Evolutionary conservation across 768 basidiomycete species (phyloP).

Genomic region (Lactifluus rugatus): DNA sequence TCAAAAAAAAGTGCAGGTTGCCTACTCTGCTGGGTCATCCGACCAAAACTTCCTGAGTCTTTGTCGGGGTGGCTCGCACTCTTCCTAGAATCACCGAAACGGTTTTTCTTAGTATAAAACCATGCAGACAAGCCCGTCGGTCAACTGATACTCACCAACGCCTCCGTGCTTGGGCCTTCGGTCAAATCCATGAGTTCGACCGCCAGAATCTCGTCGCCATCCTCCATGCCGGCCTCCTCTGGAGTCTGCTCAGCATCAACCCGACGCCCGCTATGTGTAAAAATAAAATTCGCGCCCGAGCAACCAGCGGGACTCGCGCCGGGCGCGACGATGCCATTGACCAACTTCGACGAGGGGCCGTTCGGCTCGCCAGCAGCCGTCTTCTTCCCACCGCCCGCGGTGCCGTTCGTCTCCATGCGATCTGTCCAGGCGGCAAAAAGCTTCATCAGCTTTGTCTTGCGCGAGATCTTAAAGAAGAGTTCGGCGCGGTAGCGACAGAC

Average conservation of each 20-base stretch:
- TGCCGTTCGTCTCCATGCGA: slow-evolving; percentile 52
- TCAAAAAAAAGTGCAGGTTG: slow-evolving; percentile 1
- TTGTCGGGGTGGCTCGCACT: slow-evolving; percentile 39
- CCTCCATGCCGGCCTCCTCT: slow-evolving; percentile 81
- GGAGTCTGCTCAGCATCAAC: slow-evolving; percentile 78
- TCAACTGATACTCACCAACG: slow-evolving; percentile 36
- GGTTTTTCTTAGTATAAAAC: background rate
- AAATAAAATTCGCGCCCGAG: slow-evolving; percentile 67
- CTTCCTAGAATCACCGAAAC: slow-evolving; percentile 38
- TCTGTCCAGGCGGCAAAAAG: slow-evolving; percentile 85
- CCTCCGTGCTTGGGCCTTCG: slow-evolving; percentile 50
- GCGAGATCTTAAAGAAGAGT: slow-evolving; percentile 86
- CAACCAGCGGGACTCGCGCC: slow-evolving; percentile 23
- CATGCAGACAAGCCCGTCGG: background rate
- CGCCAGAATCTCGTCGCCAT: slow-evolving; percentile 80
- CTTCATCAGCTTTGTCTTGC: slow-evolving; percentile 77
- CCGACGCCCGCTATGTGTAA: slow-evolving; percentile 71
- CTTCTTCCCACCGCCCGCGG: slow-evolving; percentile 24
- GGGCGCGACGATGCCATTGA: slow-evolving; percentile 17
- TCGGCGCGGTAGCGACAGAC: slow-evolving; percentile 84
- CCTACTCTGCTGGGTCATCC: slow-evolving; percentile 65
- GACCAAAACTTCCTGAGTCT: slow-evolving; percentile 77
- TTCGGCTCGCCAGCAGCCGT: slow-evolving; percentile 32
- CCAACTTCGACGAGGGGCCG: slow-evolving; percentile 1
- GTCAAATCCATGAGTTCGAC: slow-evolving; percentile 89